Conservation (phyloP, 78 protist genomes). For the Dictyostelium citrinum region DNA sequence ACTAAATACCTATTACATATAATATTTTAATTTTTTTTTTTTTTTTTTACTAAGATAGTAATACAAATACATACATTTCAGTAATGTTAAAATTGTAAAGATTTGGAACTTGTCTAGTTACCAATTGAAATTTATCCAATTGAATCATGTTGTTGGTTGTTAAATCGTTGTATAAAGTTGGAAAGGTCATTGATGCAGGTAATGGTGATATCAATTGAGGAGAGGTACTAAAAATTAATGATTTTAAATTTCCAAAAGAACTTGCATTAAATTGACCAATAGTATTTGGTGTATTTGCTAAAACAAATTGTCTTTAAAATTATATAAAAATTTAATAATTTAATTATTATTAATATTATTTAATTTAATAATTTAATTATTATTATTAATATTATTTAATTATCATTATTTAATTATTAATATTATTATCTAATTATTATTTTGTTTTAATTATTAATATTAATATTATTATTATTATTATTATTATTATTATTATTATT, state of each 20-base stretch:
- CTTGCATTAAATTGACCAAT: neutral
- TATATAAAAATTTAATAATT: no score
- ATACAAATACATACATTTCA: neutral
- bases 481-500: no score
- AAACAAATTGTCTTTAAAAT: neutral
- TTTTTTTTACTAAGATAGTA: no score
- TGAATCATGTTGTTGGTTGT: neutral
- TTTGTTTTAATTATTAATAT: no score
- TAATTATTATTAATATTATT: no score
- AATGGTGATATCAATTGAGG: neutral
- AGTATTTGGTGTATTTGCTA: neutral
- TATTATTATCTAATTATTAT: no score
- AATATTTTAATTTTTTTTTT: neutral
- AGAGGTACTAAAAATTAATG: neutral
- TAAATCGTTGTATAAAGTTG: neutral
- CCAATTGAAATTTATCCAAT: neutral
- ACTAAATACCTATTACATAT: neutral
- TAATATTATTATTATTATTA: no score
- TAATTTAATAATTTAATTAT: no score
- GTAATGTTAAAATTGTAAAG: neutral
- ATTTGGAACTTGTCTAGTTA: neutral
- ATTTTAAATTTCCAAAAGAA: neutral
- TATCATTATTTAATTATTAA: no score
- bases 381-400: no score
- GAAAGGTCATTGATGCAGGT: neutral